These are phyloP conservation scores for Mucor ambiguus DNA, from an alignment of 371 early-diverging fungal species.

Conservation along the genomic window DNA sequence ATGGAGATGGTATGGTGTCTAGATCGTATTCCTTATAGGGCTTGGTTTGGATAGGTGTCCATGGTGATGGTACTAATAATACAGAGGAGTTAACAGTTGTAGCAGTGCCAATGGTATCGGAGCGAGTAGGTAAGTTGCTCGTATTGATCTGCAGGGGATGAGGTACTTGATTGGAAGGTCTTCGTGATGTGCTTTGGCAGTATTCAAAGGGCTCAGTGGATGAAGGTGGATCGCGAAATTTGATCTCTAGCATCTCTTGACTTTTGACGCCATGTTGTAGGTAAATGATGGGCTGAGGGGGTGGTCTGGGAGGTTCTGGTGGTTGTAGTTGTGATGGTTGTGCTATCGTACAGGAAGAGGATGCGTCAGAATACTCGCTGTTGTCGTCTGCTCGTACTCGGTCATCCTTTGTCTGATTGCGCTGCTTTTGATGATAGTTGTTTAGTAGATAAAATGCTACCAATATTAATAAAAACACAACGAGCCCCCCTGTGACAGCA, in stretches of 20 bases:
- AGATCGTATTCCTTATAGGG: background rate
- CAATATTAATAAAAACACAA: constrained; percentile 36
- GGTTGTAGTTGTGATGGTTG: background rate
- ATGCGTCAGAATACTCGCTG: background rate
- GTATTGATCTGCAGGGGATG: constrained; percentile 15
- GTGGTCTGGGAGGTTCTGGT: background rate
- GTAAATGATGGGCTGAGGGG: background rate
- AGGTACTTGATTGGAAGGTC: background rate
- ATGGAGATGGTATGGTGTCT: background rate
- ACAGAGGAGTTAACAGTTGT: constrained; percentile 9
- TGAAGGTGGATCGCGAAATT: constrained; percentile 6
- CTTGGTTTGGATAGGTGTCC: constrained; percentile 8
- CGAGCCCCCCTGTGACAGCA: constrained; percentile 42
- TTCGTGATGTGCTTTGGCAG: background rate
- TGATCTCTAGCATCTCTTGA: constrained; percentile 9
- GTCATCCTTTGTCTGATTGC: background rate
- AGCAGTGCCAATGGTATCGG: constrained; percentile 20
- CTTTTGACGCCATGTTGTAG: background rate
- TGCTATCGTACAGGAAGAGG: background rate
- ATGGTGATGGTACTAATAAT: constrained; percentile 22
- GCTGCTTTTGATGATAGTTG: constrained; percentile 21
- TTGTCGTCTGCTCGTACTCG: background rate
- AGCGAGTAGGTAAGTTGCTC: constrained; percentile 5
- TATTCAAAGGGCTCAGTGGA: constrained; percentile 16
- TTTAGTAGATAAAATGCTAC: constrained; percentile 38